Base-by-base conservation (phyloP, 2,329 filamentous ascomycete species). In the Sodiomyces alkalinus region DNA sequence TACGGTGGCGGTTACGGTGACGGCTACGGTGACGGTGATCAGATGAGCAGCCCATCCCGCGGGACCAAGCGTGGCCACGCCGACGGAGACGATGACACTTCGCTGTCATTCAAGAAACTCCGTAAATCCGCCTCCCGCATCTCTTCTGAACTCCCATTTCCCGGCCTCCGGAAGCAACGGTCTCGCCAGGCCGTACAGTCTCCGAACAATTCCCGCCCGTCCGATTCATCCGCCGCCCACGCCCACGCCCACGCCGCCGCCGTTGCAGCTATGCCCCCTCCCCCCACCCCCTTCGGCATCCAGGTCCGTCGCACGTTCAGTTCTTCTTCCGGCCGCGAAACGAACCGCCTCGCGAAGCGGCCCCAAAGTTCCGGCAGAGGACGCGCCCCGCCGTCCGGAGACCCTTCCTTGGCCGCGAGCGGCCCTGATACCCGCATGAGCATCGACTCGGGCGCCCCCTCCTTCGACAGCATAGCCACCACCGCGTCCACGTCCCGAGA, bases 11-110 rank as follows among this genome's bases (percentile, higher is more conserved):
- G n/a, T n/a, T n/a, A n/a, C n/a, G n/a, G n/a, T n/a, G n/a, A n/a
- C n/a, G n/a, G n/a, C n/a, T n/a, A n/a, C n/a, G n/a, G n/a, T n/a
- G n/a, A n/a, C n/a, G n/a, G n/a, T n/a, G n/a, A n/a, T n/a, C n/a
- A n/a, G n/a, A n/a, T n/a, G n/a, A n/a, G n/a, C n/a, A n/a, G n/a
- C n/a, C 53, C 48, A 10, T 55, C 48, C 4, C 53, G 63, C 18
- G 65, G 67, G 27, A 68, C 58, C 28, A 70, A 70, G 46, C 62
- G 66, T 21, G 50, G 48, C 15, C 49, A 52, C n/a, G 45, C 44
- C 1, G 27, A 29, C 7, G 14, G 53, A 13, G 48, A 56, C 27
- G 37, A 46, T 25, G 39, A 46, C 37, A 33, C 28, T 32, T 31
- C 31, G 32, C 40, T 22, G 30, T 44, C 38, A 12, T 44, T 41